Evolutionary conservation across 768 basidiomycete species (phyloP).

Genomic region (Phlegmacium glaucopus): DNA sequence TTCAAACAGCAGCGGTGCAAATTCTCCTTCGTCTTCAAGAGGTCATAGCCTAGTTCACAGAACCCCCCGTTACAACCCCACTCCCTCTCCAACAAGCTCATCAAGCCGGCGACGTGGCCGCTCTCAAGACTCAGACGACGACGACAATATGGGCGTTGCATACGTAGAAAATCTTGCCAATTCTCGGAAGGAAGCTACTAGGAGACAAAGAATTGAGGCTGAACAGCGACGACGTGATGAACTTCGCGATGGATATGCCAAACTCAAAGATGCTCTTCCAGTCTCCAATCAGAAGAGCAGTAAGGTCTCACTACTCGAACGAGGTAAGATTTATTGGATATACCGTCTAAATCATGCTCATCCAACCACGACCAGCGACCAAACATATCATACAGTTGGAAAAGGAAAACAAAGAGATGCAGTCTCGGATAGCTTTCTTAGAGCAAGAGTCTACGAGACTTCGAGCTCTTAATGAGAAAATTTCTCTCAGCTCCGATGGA

Average conservation of each 20-base stretch:
- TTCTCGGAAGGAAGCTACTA: conserved; percentile 79
- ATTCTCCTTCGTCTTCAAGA: conserved; percentile 76
- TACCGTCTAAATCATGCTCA: conserved; percentile 9
- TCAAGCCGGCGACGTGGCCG: conserved; percentile 65
- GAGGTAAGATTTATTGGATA: conserved; percentile 51
- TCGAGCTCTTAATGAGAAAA: conserved; percentile 78
- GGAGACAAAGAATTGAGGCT: conserved; percentile 84
- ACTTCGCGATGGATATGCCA: conserved; percentile 84
- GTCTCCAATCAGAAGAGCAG: conserved; percentile 88
- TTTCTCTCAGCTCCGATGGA: conserved; percentile 59
- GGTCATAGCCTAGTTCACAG: conserved; percentile 76
- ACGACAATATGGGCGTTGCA: conserved; percentile 66
- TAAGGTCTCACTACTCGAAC: conserved; percentile 84
- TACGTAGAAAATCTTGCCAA: conserved; percentile 71
- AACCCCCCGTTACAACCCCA: conserved; percentile 72
- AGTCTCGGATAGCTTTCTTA: conserved; percentile 59
- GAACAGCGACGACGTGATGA: conserved; percentile 88
- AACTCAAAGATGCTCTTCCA: conserved; percentile 83
- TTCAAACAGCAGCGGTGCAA: conserved; percentile 74
- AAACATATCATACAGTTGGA: conserved; percentile 76
- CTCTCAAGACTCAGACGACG: conserved; percentile 77
- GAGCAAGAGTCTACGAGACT: conserved; percentile 72
- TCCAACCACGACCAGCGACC: conserved; percentile 48
- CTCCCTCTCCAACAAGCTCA: conserved; percentile 77
- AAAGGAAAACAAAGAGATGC: conserved; percentile 67